Evolutionary conservation across 805 yeast genomes (phyloP).

Genomic region (Kazachstania viticola): DNA sequence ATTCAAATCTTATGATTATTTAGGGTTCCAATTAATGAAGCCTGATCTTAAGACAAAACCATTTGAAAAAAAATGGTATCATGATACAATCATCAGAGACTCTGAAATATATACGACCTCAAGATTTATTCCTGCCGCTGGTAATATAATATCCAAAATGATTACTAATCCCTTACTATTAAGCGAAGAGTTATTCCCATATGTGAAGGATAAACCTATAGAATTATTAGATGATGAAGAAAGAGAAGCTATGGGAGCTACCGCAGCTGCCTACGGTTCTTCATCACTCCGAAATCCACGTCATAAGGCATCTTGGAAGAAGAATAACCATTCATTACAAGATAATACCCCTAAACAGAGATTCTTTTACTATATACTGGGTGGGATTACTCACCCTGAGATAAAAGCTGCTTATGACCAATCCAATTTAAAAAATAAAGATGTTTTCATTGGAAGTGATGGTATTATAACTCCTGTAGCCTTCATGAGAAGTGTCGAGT

Average conservation of each 20-base stretch:
- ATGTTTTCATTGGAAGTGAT: slow-evolving; percentile 74
- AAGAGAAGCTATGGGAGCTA: slow-evolving; percentile 21
- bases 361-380: slow-evolving; percentile 71
- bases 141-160: slow-evolving; percentile 42
- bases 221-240: slow-evolving; percentile 30
- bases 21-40: slow-evolving; percentile 50
- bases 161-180: slow-evolving; percentile 36
- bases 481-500: slow-evolving; percentile 30
- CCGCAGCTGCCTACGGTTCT: slow-evolving; percentile 27
- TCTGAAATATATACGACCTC: slow-evolving; percentile 43
- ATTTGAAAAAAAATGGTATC: slow-evolving; percentile 40
- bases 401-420: slow-evolving; percentile 64
- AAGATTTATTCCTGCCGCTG: slow-evolving; percentile 60
- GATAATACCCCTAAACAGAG: slow-evolving; percentile 44
- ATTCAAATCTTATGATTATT: slow-evolving; percentile 42
- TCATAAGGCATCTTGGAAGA: slow-evolving; percentile 71
- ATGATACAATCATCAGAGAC: slow-evolving; percentile 34
- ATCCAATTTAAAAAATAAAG: slow-evolving; percentile 49
- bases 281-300: slow-evolving; percentile 56
- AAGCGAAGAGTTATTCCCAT: slow-evolving; percentile 56
- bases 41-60: slow-evolving; percentile 31
- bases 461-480: slow-evolving; percentile 46
- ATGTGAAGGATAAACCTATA: slow-evolving; percentile 62
- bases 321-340: slow-evolving; percentile 22
- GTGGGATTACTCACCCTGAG: slow-evolving; percentile 83